Percentiles rank a stretch among this genome's conserved stretches.
Evolutionary conservation across 2,329 filamentous ascomycete species (phyloP).

Genomic region (Metarhizium album): DNA sequence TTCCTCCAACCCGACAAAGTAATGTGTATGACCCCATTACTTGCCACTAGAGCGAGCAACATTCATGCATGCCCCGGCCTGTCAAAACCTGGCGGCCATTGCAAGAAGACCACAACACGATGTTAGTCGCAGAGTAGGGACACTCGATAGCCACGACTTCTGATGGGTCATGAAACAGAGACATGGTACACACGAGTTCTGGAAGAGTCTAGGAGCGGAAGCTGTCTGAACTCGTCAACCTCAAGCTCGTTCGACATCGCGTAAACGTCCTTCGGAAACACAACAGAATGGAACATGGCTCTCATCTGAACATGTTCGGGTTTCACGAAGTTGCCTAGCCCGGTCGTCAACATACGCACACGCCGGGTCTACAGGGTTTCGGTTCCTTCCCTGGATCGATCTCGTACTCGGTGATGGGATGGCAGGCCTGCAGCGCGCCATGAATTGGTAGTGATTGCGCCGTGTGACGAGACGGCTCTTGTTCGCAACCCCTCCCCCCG

Average conservation of each 20-base stretch:
- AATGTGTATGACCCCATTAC: background rate
- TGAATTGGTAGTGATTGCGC: background rate
- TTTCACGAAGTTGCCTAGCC: background rate
- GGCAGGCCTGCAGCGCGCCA: background rate
- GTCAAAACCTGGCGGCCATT: background rate
- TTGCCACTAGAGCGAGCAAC: background rate
- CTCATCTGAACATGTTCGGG: conserved; percentile 1
- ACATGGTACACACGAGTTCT: conserved; percentile 1
- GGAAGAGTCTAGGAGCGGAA: background rate
- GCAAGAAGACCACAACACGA: background rate
- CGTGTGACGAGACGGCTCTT: background rate
- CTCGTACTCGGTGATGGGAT: background rate
- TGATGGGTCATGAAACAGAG: conserved; percentile 8
- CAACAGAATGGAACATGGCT: background rate
- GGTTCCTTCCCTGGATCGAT: background rate
- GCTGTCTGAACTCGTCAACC: background rate
- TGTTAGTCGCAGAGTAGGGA: conserved; percentile 3
- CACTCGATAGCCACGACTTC: conserved; percentile 3
- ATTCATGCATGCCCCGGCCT: conserved; percentile 3
- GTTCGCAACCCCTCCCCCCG: background rate
- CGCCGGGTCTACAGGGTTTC: background rate
- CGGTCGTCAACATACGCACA: background rate
- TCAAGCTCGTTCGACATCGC: conserved; percentile 7
- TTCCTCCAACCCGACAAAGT: background rate
- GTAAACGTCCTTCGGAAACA: conserved; percentile 1